phyloP scores from a whole-genome alignment of 495 filamentous ascomycete genomes.

The Annulohypoxylon moriforme region DNA sequence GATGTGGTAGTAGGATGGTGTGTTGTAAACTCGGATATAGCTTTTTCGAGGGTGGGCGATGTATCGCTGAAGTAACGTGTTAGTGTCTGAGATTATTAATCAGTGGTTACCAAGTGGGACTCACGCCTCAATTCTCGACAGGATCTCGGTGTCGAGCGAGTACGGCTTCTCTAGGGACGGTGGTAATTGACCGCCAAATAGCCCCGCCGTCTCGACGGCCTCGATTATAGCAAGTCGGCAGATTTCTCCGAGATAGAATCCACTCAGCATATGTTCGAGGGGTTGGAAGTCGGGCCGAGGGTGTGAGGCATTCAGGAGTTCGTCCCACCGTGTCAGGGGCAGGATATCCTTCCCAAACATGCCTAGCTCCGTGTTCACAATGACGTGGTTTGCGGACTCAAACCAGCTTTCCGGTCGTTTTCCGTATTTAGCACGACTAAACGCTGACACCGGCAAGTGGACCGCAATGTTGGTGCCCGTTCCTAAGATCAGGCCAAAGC shows the following conservation, averaged over 20 bases:
- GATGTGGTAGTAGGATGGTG: conserved; percentile 58
- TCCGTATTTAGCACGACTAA: conserved; percentile 62
- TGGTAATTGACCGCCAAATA: conserved; percentile 69
- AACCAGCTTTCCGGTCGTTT: conserved; percentile 65
- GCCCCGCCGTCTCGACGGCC: conserved; percentile 62
- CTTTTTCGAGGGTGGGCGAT: conserved; percentile 47
- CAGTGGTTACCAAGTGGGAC: conserved; percentile 29
- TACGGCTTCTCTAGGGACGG: conserved; percentile 64
- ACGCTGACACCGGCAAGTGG: conserved; percentile 64
- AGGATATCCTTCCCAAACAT: conserved; percentile 80
- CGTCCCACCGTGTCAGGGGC: conserved; percentile 80
- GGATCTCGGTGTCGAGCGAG: conserved; percentile 68
- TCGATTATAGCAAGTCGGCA: conserved; percentile 76
- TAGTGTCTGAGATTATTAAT: conserved; percentile 18
- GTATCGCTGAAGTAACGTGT: conserved; percentile 49
- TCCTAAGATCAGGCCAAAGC: conserved; percentile 67
- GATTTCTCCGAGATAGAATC: conserved; percentile 86
- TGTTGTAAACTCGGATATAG: conserved; percentile 50
- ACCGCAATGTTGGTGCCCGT: conserved; percentile 67
- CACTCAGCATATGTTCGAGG: conserved; percentile 83
- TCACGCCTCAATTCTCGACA: conserved; percentile 70
- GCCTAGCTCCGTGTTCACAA: conserved; percentile 89
- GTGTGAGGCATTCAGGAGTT: conserved; percentile 68
- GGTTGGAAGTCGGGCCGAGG: conserved; percentile 85
- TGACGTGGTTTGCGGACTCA: conserved; percentile 64